phyloP scores from a whole-genome alignment of 2,329 filamentous ascomycete genomes.

The Penicillium sp. region DNA sequence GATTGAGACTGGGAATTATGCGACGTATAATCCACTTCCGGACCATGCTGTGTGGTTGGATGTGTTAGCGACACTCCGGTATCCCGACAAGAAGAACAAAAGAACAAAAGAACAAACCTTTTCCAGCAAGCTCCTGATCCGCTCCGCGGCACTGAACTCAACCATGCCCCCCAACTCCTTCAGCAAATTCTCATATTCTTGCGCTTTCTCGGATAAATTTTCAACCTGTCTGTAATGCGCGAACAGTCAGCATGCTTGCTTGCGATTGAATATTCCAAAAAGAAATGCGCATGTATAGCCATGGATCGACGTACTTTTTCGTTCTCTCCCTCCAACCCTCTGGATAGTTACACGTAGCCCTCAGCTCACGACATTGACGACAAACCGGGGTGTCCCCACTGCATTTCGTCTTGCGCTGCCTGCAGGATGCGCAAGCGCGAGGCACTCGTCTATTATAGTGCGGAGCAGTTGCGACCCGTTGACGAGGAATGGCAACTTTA shows the following conservation, averaged over 20 bases:
- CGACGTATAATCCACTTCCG: constrained; percentile 24
- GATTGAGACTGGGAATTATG: constrained; percentile 31
- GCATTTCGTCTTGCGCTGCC: constrained; percentile 42
- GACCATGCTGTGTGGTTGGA: constrained; percentile 22
- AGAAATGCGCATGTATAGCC: not conserved
- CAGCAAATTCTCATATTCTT: constrained; percentile 43
- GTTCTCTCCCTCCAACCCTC: constrained; percentile 42
- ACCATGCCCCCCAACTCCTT: constrained; percentile 39
- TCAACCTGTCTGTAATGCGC: constrained; percentile 33
- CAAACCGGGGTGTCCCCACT: constrained; percentile 41
- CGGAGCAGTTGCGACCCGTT: constrained; percentile 24
- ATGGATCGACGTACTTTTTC: constrained; percentile 32
- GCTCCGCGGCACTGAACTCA: constrained; percentile 33
- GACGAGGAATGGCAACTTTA: constrained; percentile 35
- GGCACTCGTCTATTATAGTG: constrained; percentile 24
- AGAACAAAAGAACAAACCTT: constrained; percentile 30
- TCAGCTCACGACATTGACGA: constrained; percentile 38
- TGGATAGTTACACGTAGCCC: constrained; percentile 38
- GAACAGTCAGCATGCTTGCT: constrained; percentile 13
- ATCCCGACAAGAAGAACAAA: not conserved
- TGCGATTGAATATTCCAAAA: not conserved
- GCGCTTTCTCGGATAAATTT: constrained; percentile 32
- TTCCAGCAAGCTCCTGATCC: constrained; percentile 39
- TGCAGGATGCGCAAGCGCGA: constrained; percentile 41
- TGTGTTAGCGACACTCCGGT: constrained; percentile 5